phyloP scores from a whole-genome alignment of 352 stramenopile genomes.

The Globisporangium recalcitrans region DNA sequence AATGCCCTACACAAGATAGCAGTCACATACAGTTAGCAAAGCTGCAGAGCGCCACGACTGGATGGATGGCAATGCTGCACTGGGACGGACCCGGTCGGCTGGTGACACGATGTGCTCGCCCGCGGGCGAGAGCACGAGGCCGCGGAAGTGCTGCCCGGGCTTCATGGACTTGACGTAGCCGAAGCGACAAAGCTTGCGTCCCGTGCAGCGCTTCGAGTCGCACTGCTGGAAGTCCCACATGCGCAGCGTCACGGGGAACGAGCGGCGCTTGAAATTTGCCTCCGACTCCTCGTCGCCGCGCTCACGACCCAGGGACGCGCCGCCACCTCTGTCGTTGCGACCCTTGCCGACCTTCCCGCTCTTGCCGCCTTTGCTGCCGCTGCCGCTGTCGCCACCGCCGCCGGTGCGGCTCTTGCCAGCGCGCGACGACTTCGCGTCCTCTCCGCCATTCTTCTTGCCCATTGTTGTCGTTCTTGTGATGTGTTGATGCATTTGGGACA shows the following conservation, averaged over 20 bases:
- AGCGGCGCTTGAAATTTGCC: conserved; percentile 54
- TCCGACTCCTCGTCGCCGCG: conserved; percentile 65
- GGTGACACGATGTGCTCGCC: conserved; percentile 89
- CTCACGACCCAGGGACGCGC: conserved; percentile 10
- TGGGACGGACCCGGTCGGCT: conserved; percentile 57
- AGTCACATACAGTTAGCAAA: not conserved
- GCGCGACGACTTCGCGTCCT: conserved; percentile 9
- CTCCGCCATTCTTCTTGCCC: conserved; percentile 19
- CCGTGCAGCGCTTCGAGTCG: conserved; percentile 93
- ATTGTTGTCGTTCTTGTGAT: too few species aligned
- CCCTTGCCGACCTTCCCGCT: conserved; percentile 9
- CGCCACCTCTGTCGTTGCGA: conserved; percentile 17
- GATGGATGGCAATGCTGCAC: not conserved
- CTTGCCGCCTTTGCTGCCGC: conserved; percentile 3
- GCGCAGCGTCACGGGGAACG: conserved; percentile 77
- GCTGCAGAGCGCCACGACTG: not conserved
- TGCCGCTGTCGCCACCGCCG: not conserved
- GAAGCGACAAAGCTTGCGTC: conserved; percentile 89
- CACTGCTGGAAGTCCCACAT: conserved; percentile 97
- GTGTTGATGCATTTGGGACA: too few species aligned
- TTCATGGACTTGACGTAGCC: conserved; percentile 91
- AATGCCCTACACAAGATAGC: conserved; percentile 26
- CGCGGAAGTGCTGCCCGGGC: conserved; percentile 89
- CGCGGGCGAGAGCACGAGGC: conserved; percentile 92
- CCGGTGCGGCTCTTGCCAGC: conserved; percentile 11